phyloP scores from a whole-genome alignment of 768 basidiomycete genomes.

The Solioccasus polychromus region DNA sequence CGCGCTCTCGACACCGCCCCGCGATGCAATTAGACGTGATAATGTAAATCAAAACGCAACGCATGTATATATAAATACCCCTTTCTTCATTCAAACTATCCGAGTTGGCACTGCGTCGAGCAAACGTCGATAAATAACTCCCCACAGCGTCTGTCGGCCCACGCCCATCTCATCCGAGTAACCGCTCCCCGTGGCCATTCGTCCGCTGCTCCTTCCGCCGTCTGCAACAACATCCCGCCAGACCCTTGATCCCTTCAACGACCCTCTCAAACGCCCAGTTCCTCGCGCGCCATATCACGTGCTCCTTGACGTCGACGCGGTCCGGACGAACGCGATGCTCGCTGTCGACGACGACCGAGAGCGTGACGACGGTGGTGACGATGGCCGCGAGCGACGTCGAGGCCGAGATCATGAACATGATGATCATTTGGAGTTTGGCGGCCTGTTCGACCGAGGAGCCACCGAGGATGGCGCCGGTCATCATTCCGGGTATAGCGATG shows the following conservation, averaged over 20 bases:
- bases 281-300: constrained; percentile 34
- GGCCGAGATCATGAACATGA: constrained; percentile 91
- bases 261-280: constrained; percentile 27
- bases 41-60: too few species aligned
- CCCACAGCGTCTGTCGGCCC: not conserved
- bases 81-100: too few species aligned
- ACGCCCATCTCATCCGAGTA: constrained; percentile 17
- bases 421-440: constrained; percentile 84
- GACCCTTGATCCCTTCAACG: constrained; percentile 7
- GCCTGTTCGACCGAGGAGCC: constrained; percentile 84
- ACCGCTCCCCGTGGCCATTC: not conserved
- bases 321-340: constrained; percentile 65
- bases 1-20: too few species aligned
- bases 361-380: constrained; percentile 55
- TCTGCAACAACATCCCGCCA: constrained; percentile 10
- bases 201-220: not conserved
- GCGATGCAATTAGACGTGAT: too few species aligned
- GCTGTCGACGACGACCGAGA: constrained; percentile 62
- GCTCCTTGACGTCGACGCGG: constrained; percentile 44
- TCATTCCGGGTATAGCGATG: constrained; percentile 85
- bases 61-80: too few species aligned
- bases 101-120: too few species aligned
- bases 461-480: constrained; percentile 89
- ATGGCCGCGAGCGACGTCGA: constrained; percentile 71
- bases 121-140: too few species aligned